These are phyloP conservation scores for Stephania yunnanensis DNA, from an alignment of 164 flowering plant species.

Conservation along the genomic window DNA sequence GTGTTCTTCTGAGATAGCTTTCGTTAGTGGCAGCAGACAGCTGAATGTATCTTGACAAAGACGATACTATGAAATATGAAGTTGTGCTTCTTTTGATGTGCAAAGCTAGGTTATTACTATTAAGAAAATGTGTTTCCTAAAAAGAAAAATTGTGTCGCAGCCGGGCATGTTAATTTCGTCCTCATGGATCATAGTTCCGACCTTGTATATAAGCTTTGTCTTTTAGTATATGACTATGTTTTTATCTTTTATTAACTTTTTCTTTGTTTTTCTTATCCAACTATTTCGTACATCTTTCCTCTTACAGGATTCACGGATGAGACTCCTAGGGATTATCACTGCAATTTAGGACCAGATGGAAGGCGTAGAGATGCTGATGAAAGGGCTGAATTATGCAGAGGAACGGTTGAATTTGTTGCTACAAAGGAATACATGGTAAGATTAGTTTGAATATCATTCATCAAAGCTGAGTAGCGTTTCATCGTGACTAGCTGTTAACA, in stretches of 20 bases:
- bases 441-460: constrained; percentile 5
- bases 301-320: constrained; percentile 86
- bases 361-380: constrained; percentile 99
- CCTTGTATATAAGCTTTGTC: not conserved
- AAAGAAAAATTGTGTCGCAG: too few relatives aligned
- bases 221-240: not conserved
- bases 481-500: not conserved
- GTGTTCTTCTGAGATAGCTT: not conserved
- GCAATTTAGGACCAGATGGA: constrained; percentile 98
- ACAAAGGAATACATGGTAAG: constrained; percentile 90
- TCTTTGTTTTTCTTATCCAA: not conserved
- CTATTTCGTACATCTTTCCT: constrained; percentile 5
- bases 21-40: not conserved
- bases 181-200: not conserved
- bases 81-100: not conserved
- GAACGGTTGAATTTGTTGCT: constrained; percentile 99
- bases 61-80: not conserved
- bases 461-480: not conserved
- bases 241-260: not conserved
- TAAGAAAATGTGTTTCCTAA: too few relatives aligned
- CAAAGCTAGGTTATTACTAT: not conserved
- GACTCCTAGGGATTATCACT: constrained; percentile 95
- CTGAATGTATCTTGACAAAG: not conserved
- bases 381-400: constrained; percentile 94
- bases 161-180: not conserved